Conservation (phyloP, 177 flowering plant genomes). For the Vitis hybrid region DNA sequence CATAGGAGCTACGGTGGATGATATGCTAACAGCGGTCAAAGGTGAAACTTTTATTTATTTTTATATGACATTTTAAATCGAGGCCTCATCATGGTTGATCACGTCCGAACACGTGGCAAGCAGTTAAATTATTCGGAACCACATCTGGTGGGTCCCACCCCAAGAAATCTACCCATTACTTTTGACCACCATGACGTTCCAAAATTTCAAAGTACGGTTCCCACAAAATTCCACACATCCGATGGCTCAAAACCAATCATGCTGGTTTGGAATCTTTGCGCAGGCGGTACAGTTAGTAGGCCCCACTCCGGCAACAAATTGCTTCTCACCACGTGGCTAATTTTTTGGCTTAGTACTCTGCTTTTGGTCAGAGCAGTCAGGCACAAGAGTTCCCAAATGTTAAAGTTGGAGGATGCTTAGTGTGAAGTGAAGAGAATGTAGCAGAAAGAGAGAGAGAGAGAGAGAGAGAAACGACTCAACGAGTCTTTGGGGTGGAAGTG, state of each 20-base stretch:
- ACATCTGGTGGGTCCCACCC: conserved; percentile 2
- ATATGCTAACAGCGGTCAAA: not conserved
- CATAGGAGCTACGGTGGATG: not conserved
- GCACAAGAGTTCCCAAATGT: not conserved
- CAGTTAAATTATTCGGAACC: conserved; percentile 3
- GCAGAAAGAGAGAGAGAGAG: conserved; percentile 4
- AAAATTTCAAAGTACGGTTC: conserved; percentile 7
- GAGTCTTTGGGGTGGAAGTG: not conserved
- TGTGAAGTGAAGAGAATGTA: conserved; percentile 13
- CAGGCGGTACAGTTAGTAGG: not conserved
- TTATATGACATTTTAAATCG: not conserved
- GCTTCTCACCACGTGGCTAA: conserved; percentile 2
- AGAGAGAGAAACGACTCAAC: not conserved
- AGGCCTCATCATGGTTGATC: not conserved
- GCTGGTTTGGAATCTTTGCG: not conserved
- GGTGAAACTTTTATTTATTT: not conserved
- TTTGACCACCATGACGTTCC: conserved; percentile 8
- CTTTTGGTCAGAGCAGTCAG: conserved; percentile 2
- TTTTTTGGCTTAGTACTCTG: not conserved
- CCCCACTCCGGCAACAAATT: not conserved
- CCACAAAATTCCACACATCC: not conserved
- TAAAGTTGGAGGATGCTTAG: conserved; percentile 4
- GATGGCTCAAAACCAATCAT: conserved; percentile 7
- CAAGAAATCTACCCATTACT: not conserved
- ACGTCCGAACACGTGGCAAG: conserved; percentile 13